Base-by-base conservation (phyloP, 805 yeast genomes). In the Candida quercuum region DNA sequence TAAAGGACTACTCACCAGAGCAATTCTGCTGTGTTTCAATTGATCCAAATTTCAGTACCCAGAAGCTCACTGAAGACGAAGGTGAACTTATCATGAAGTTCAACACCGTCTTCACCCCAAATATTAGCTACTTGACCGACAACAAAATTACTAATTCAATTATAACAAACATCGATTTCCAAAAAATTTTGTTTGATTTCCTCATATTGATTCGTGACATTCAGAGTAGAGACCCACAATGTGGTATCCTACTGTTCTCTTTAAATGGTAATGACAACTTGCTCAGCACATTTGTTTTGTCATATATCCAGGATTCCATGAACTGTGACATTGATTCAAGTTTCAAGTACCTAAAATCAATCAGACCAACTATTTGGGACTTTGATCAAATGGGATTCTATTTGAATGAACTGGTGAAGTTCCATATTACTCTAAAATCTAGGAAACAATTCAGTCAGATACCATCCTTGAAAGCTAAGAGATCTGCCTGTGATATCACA, bases 11-110 rank as follows among this genome's bases (percentile, higher is more conserved):
- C 30, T 51, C 50, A n/a, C 38, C 47, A n/a, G 57, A 55, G 13
- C 38, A 37, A 9, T 46, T 49, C 18, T 60, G 61, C 12, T 54
- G 59, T 30, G 45, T 59, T 11, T 43, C 65, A 20, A 40, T 66
- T 1, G 66, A 64, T 42, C 64, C 67, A 23, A 61, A 61, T 39
- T 47, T 53, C 36, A 51, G 47, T 20, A 45, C 61, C 16, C 53
- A 55, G 39, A 52, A 51, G 30, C 46, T 52, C 19, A 54, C 55
- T 3, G 50, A 47, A 22, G 49, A 48, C 36, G 55, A 56, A 38
- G 54, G 54, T 22, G 50, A 51, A 21, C 32, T 40, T 18, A 30
- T 53, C 18, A 48, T 52, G 52, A 36, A 38, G 20, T 60, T 58
- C 42, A 49, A 49, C 36, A 37, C 48, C 3, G 52, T 46, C 25